A percentile compares a stretch with the other conserved stretches of the same genome.
Evolutionary conservation across 306 rosid species (phyloP).

Genomic region (Calophaca sinica): DNA sequence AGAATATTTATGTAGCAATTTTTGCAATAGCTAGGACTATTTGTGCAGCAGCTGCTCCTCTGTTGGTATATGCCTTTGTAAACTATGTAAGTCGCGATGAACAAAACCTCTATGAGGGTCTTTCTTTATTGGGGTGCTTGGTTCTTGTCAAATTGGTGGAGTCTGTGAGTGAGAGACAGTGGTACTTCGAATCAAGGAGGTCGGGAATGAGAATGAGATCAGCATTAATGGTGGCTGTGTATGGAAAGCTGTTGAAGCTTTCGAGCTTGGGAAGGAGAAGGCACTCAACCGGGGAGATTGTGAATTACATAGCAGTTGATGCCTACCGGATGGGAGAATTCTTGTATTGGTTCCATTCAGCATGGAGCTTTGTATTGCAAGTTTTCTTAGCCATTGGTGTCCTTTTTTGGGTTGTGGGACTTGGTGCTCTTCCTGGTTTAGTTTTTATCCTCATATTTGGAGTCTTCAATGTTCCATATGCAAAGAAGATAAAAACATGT

Average conservation of each 20-base stretch:
- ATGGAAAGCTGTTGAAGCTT: conserved; percentile 65
- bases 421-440: conserved; percentile 70
- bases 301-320: conserved; percentile 72
- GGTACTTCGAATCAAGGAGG: conserved; percentile 61
- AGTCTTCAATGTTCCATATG: conserved; percentile 61
- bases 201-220: conserved; percentile 73
- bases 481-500: conserved; percentile 56
- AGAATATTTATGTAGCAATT: conserved; percentile 55
- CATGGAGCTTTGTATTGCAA: conserved; percentile 54
- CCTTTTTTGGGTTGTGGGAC: conserved; percentile 60
- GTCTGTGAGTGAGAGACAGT: conserved; percentile 64
- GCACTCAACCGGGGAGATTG: conserved; percentile 73
- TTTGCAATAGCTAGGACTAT: conserved; percentile 49
- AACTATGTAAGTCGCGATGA: conserved; percentile 46
- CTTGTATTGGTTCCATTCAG: conserved; percentile 69
- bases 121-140: conserved; percentile 54
- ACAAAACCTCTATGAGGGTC: conserved; percentile 42
- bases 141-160: conserved; percentile 58
- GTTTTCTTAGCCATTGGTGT: conserved; percentile 54
- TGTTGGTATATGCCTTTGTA: conserved; percentile 64
- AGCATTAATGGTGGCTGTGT: conserved; percentile 71
- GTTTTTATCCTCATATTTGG: conserved; percentile 59
- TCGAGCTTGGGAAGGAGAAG: conserved; percentile 61
- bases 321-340: conserved; percentile 77
- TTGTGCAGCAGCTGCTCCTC: conserved; percentile 58